Base-by-base conservation (phyloP, 106 monocot genomes). In the Phalaenopsis aphrodite region DNA sequence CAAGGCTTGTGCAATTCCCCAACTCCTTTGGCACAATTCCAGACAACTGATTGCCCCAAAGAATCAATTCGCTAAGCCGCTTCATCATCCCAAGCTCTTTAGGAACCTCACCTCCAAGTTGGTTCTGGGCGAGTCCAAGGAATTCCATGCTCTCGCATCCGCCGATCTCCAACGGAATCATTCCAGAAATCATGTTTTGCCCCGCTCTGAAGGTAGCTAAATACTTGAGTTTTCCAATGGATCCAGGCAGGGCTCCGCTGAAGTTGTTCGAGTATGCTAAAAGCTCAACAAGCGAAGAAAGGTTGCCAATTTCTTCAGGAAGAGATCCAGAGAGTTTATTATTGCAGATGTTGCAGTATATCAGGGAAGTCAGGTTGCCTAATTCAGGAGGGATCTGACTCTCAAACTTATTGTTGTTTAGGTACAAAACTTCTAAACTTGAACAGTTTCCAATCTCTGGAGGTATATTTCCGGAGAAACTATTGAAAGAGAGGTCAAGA, bases 71-170 rank as follows among this genome's bases (percentile, higher is more conserved):
- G 5, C 41, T 84, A 82, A 98, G 79, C 41, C 84, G 65, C 52
- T 41, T 57, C 39, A 98, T 85, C 81, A 64, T 90, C 42, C 88
- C 90, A 41, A 94, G 77, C 83, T 90, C 94, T 76, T 81, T 88
- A 5, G 97, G 97, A 3, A 98, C 66, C 45, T 79, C 78, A 37
- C 90, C 94, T 75, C 73, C 85, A 39, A 98, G 79, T 78, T 84
- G 85, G 81, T 94, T 94, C 77, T 98, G 94, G 0, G 97, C 97
- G 82, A 98, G 92, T 74, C 97, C 97, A 76, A 98, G 87, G 8
- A 87, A 0, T 41, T 78, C 8, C 81, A 98, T 69, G 55, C 80
- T 89, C 78, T 81, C 2, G 52, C 97, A 98, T 71, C 83, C 88
- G 68, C 87, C 24, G 57, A 98, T 98, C 80, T 92, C 92, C 2